Evolutionary conservation across 1,139 yeast genomes (phyloP).

Genomic region (Kodamaea arcana): DNA sequence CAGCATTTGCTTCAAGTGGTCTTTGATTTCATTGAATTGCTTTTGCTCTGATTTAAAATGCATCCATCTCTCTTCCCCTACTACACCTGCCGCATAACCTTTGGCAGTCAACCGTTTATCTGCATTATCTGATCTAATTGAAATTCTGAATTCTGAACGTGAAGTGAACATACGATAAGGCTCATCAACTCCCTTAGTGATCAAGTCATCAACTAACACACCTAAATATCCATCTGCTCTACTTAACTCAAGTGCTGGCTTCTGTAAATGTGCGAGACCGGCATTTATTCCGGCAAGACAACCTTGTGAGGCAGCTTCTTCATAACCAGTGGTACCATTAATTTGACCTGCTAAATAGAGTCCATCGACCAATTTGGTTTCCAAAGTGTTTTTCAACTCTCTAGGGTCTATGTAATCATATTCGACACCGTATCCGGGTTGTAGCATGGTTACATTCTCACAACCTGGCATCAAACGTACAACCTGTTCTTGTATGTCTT

Average conservation of each 20-base stretch:
- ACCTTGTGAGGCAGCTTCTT: slow-evolving; percentile 98
- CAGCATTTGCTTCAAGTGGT: slow-evolving; percentile 41
- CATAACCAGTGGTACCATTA: slow-evolving; percentile 98
- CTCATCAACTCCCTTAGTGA: slow-evolving; percentile 94
- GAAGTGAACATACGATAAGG: slow-evolving; percentile 99
- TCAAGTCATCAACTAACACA: slow-evolving; percentile 86
- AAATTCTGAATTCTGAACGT: slow-evolving; percentile 86
- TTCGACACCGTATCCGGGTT: slow-evolving; percentile 98
- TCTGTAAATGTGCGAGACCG: slow-evolving; percentile 44
- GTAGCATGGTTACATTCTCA: slow-evolving; percentile 79
- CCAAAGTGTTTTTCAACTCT: slow-evolving; percentile 72
- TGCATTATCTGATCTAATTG: slow-evolving; percentile 91
- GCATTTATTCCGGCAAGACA: slow-evolving; percentile 95
- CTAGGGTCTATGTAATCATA: slow-evolving; percentile 95
- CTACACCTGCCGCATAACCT: slow-evolving; percentile 68
- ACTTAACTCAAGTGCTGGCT: slow-evolving; percentile 51
- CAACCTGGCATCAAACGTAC: slow-evolving; percentile 81
- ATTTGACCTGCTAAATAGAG: slow-evolving; percentile 93
- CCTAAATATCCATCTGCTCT: slow-evolving; percentile 90
- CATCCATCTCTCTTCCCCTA: slow-evolving; percentile 56
- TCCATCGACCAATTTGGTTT: slow-evolving; percentile 77
- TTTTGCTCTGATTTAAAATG: slow-evolving; percentile 43
- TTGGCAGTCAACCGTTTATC: slow-evolving; percentile 72
- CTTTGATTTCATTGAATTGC: slow-evolving; percentile 42
- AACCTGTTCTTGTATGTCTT: slow-evolving; percentile 76